phyloP scores from a whole-genome alignment of 495 filamentous ascomycete species.

The Sphaerosporella brunnea region DNA sequence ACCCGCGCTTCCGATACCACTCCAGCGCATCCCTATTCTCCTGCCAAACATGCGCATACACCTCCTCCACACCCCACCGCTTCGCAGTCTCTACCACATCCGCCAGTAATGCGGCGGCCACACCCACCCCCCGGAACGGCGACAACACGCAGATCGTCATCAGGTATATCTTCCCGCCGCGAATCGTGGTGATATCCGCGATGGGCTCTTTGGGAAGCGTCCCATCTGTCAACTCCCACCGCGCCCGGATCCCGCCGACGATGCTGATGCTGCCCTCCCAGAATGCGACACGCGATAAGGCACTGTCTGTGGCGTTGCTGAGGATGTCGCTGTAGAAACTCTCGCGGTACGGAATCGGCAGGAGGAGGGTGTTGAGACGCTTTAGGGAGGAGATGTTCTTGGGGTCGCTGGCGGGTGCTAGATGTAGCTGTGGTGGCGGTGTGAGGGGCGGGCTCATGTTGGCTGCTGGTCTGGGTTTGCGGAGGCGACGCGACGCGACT shows the following conservation, averaged over 20 bases:
- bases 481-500: too few relatives aligned
- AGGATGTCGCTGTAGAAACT: constrained; percentile 68
- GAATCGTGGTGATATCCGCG: constrained; percentile 11
- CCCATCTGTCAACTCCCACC: constrained; percentile 53
- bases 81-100: constrained; percentile 33
- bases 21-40: constrained; percentile 66
- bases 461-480: neutral
- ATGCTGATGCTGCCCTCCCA: constrained; percentile 43
- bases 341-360: constrained; percentile 75
- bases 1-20: constrained; percentile 79
- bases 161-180: constrained; percentile 48
- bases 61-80: constrained; percentile 16
- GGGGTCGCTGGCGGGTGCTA: constrained; percentile 16
- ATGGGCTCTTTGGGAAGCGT: constrained; percentile 25
- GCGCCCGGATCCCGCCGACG: constrained; percentile 74
- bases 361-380: constrained; percentile 63
- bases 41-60: constrained; percentile 90
- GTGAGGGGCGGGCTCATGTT: neutral
- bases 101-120: constrained; percentile 57
- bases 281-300: constrained; percentile 61
- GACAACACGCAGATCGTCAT: constrained; percentile 69
- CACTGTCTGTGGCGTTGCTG: constrained; percentile 44
- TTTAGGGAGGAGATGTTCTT: constrained; percentile 55
- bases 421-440: neutral
- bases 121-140: constrained; percentile 59